phyloP scores from a whole-genome alignment of 106 monocot genomes.

The Dioscorea dumetorum region DNA sequence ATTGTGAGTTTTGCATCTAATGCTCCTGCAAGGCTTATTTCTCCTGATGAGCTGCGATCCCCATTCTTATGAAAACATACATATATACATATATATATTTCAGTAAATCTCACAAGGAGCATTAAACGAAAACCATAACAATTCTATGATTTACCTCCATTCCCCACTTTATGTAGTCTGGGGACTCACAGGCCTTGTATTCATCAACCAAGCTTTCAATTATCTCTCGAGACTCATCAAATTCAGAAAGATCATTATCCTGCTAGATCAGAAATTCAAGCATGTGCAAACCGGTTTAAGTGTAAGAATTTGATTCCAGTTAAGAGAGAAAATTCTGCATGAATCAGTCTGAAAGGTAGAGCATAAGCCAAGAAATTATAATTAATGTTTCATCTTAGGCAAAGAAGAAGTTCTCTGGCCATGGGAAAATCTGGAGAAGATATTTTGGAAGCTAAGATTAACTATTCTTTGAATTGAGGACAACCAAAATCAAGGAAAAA shows the following conservation, averaged over 20 bases:
- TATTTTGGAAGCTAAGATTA: too few species aligned
- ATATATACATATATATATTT: too few species aligned
- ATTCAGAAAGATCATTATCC: slow-evolving; percentile 99
- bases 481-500: too few species aligned
- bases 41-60: slow-evolving; percentile 29
- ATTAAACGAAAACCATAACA: not conserved
- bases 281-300: too few species aligned
- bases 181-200: slow-evolving; percentile 97
- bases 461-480: too few species aligned
- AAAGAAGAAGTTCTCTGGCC: too few species aligned
- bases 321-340: too few species aligned
- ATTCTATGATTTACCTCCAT: slow-evolving; percentile 65
- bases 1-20: slow-evolving; percentile 60
- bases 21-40: slow-evolving; percentile 51
- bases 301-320: too few species aligned
- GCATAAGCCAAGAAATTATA: too few species aligned
- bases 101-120: not conserved
- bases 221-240: slow-evolving; percentile 93
- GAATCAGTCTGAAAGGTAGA: too few species aligned
- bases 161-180: slow-evolving; percentile 99
- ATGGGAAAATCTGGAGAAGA: too few species aligned
- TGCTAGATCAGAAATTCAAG: slow-evolving; percentile 11
- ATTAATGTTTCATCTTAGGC: too few species aligned
- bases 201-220: slow-evolving; percentile 93
- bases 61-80: slow-evolving; percentile 36